Evolutionary conservation across 108 stramenopile species (phyloP).

Genomic region (Fragilariopsis cylindrus): DNA sequence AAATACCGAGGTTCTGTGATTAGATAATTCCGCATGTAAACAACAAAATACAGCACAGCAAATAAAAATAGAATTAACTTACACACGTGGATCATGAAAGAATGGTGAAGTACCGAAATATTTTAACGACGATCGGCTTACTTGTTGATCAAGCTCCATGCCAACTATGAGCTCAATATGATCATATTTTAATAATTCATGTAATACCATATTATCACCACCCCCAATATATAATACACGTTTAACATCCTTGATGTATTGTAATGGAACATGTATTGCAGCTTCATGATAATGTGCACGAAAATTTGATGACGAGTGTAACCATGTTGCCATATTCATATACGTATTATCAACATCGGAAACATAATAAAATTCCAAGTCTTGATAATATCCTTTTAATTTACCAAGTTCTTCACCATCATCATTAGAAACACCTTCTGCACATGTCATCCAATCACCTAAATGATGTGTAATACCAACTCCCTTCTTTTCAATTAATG

Average conservation of each 20-base stretch:
- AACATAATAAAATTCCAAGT: not conserved
- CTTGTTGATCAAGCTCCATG: constrained; percentile 66
- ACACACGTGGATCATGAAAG: constrained; percentile 48
- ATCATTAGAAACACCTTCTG: not conserved
- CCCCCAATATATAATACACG: constrained; percentile 67
- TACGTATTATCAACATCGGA: not conserved
- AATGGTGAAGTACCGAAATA: constrained; percentile 66
- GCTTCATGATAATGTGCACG: constrained; percentile 60
- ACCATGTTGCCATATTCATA: constrained; percentile 1
- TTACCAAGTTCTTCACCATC: not conserved
- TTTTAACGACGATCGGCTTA: constrained; percentile 50
- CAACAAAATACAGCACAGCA: constrained; percentile 43
- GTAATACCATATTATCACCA: constrained; percentile 69
- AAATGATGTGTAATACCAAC: not conserved
- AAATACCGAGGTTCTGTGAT: constrained; percentile 47
- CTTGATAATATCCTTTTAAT: not conserved
- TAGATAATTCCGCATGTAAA: constrained; percentile 29
- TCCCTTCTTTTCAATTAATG: not conserved
- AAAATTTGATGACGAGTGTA: constrained; percentile 11
- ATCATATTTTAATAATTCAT: constrained; percentile 69
- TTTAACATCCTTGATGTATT: constrained; percentile 59
- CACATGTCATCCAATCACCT: not conserved
- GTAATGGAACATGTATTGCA: constrained; percentile 69
- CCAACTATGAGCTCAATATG: constrained; percentile 57
- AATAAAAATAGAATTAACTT: constrained; percentile 44